phyloP scores from a whole-genome alignment of 2,329 filamentous ascomycete genomes.

The Trichoderma endophyticum region DNA sequence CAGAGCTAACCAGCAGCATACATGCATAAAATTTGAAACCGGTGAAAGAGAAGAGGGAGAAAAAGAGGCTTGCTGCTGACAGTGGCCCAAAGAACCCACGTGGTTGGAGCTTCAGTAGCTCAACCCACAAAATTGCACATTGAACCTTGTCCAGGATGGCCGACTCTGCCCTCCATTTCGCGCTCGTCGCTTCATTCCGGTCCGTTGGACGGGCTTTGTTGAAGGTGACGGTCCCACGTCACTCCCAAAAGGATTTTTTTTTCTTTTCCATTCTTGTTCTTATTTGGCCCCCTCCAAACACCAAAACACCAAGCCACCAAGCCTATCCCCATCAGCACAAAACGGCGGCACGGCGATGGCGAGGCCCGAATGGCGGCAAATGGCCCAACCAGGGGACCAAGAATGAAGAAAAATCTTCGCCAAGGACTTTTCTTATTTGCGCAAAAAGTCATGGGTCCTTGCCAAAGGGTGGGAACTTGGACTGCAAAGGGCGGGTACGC shows the following conservation, averaged over 20 bases:
- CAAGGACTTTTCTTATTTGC: not conserved
- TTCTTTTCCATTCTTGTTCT: not conserved
- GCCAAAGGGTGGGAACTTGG: conserved; percentile 1
- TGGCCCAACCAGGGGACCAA: not conserved
- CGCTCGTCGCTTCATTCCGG: not conserved
- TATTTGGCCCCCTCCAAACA: not conserved
- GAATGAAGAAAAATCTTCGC: not conserved
- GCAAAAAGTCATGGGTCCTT: conserved; percentile 12
- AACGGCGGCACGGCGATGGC: not conserved
- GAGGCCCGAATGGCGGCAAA: not conserved
- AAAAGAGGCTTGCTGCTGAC: conserved; percentile 12
- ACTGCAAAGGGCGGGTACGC: conserved; percentile 5
- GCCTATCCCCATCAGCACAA: not conserved
- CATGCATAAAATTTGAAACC: conserved; percentile 14
- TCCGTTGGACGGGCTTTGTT: not conserved
- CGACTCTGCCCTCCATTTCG: conserved; percentile 10
- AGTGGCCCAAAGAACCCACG: conserved; percentile 11
- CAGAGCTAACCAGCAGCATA: not conserved
- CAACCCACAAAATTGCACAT: conserved; percentile 7
- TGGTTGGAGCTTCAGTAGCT: conserved; percentile 7
- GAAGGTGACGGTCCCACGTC: not conserved
- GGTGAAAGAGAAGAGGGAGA: not conserved
- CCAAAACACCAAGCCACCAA: not conserved
- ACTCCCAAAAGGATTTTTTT: not conserved
- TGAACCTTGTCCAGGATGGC: conserved; percentile 2